Conservation (phyloP, 75 land plant species). For the Selaginella tamariscina region DNA sequence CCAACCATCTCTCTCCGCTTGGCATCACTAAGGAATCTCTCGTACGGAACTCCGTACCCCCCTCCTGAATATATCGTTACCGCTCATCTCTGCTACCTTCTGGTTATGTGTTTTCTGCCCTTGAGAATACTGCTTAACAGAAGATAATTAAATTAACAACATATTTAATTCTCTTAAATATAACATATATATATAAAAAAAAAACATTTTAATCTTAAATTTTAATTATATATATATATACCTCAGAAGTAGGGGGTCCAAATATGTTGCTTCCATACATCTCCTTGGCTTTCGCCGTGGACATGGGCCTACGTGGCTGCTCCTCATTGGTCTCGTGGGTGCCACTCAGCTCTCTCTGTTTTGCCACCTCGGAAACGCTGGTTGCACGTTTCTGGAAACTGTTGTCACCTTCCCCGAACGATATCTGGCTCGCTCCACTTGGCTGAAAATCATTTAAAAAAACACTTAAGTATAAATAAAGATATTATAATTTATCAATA, state of each 20-base stretch:
- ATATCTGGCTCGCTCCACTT: slow-evolving; percentile 66
- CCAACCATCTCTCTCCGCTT: background rate
- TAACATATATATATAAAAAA: background rate
- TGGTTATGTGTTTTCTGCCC: slow-evolving; percentile 27
- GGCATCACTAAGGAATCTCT: background rate
- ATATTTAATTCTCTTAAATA: background rate
- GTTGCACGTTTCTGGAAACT: slow-evolving; percentile 71
- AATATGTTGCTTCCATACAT: slow-evolving; percentile 80
- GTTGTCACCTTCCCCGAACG: slow-evolving; percentile 54
- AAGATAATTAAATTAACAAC: background rate
- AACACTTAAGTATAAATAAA: too few relatives aligned
- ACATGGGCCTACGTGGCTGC: slow-evolving; percentile 38
- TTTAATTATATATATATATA: background rate
- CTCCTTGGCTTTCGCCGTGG: slow-evolving; percentile 72
- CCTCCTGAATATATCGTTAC: slow-evolving; percentile 36
- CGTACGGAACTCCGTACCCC: background rate
- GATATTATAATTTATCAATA: too few relatives aligned
- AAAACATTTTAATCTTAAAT: too few relatives aligned
- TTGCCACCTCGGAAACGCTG: slow-evolving; percentile 78
- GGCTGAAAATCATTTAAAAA: too few relatives aligned
- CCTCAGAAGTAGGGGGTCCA: slow-evolving; percentile 39
- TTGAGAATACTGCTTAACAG: background rate
- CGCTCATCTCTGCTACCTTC: slow-evolving; percentile 64
- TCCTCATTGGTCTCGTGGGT: slow-evolving; percentile 45
- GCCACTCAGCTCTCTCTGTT: slow-evolving; percentile 87